These are phyloP conservation scores for Penicillium longicatenatum DNA, from an alignment of 495 filamentous ascomycete genomes.

Conservation along the genomic window DNA sequence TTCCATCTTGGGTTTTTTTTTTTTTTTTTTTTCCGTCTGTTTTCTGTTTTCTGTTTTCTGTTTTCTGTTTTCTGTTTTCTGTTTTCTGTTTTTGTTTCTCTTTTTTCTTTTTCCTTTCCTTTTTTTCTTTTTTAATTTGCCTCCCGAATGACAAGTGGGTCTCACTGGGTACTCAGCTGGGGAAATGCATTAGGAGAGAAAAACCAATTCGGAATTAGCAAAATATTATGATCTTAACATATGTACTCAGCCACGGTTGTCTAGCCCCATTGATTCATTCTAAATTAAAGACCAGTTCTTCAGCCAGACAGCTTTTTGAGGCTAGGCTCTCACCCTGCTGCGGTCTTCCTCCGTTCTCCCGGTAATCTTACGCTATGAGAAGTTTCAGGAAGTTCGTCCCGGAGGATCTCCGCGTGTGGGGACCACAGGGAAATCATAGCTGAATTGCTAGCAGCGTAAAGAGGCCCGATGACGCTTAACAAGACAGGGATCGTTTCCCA, in stretches of 20 bases:
- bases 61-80: neutral
- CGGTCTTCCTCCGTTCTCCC: neutral
- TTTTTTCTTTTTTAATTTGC: neutral
- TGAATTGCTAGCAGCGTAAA: neutral
- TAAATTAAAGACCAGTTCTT: neutral
- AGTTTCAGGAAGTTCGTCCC: slow-evolving; percentile 17
- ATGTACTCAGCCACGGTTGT: neutral
- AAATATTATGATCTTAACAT: neutral
- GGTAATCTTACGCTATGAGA: neutral
- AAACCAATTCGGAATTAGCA: neutral
- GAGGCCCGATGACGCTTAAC: neutral
- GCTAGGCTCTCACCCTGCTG: slow-evolving; percentile 8
- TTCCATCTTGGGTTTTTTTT: too few species aligned
- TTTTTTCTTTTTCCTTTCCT: neutral
- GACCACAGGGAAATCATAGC: slow-evolving; percentile 3
- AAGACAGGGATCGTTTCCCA: slow-evolving; percentile 11
- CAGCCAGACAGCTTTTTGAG: slow-evolving; percentile 4
- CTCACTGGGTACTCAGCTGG: slow-evolving; percentile 12
- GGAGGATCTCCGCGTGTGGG: slow-evolving; percentile 10
- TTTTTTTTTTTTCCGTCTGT: neutral
- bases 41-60: neutral
- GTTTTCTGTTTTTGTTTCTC: slow-evolving; percentile 1
- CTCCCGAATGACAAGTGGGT: slow-evolving; percentile 6
- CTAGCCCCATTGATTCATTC: neutral
- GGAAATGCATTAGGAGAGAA: neutral